phyloP scores from a whole-genome alignment of 108 stramenopile genomes.

The Asterionellopsis glacialis region DNA sequence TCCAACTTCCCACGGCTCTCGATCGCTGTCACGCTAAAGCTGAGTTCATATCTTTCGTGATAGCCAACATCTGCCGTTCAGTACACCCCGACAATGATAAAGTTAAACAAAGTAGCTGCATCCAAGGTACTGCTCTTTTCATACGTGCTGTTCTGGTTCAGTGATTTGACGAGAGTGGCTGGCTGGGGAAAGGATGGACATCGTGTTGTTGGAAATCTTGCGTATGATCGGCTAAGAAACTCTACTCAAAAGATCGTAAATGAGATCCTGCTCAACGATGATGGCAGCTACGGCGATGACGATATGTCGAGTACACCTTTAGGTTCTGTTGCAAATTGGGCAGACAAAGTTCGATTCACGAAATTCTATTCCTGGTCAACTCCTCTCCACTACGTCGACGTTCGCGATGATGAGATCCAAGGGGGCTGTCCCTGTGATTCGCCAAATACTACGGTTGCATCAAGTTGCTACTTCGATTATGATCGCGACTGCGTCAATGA shows the following conservation, averaged over 20 bases:
- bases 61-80: no score
- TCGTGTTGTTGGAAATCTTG: slow-evolving; percentile 51
- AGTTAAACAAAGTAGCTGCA: no score
- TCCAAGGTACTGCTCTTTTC: no score
- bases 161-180: not conserved
- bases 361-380: slow-evolving; percentile 30
- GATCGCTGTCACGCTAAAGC: no score
- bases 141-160: no score
- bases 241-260: slow-evolving; percentile 14
- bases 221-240: slow-evolving; percentile 32
- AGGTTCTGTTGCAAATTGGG: slow-evolving; percentile 59
- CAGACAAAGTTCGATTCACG: slow-evolving; percentile 45
- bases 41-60: no score
- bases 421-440: slow-evolving; percentile 30
- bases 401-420: slow-evolving; percentile 36
- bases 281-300: not conserved
- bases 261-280: slow-evolving; percentile 12
- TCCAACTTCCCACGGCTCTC: no score
- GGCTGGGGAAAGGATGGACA: slow-evolving; percentile 54
- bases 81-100: no score
- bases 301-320: slow-evolving; percentile 23
- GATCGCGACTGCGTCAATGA: slow-evolving; percentile 46
- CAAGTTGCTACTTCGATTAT: slow-evolving; percentile 34
- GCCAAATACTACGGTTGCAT: not conserved
- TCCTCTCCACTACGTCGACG: slow-evolving; percentile 55